Evolutionary conservation across 2,329 filamentous ascomycete species (phyloP).

Genomic region (Scolecobasidium constrictum): DNA sequence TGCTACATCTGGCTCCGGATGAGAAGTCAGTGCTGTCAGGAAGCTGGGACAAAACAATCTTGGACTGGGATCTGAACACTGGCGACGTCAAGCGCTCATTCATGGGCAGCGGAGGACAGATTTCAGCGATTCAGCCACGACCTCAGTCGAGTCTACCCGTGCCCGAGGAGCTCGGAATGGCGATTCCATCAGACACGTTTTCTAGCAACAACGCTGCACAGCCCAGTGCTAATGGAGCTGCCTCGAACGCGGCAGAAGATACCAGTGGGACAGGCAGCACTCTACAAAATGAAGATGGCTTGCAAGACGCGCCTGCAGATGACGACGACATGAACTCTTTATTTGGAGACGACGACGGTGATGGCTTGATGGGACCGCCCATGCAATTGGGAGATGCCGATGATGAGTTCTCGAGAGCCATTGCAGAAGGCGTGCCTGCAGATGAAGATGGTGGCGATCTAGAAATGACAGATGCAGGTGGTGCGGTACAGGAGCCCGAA

Average conservation of each 20-base stretch:
- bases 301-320: slow-evolving; percentile 17
- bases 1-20: slow-evolving; percentile 69
- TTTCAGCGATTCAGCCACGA: slow-evolving; percentile 77
- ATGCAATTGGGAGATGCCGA: slow-evolving; percentile 67
- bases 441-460: slow-evolving; percentile 31
- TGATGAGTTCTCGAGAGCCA: slow-evolving; percentile 66
- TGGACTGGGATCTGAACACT: slow-evolving; percentile 91
- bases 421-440: slow-evolving; percentile 43
- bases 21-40: slow-evolving; percentile 83
- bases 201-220: slow-evolving; percentile 59
- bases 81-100: slow-evolving; percentile 68
- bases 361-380: slow-evolving; percentile 22
- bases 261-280: slow-evolving; percentile 19
- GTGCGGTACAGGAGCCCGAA: slow-evolving; percentile 15
- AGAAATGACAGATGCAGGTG: slow-evolving; percentile 32
- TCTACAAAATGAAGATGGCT: slow-evolving; percentile 22
- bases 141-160: slow-evolving; percentile 67
- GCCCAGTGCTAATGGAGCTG: slow-evolving; percentile 44
- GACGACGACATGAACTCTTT: slow-evolving; percentile 63
- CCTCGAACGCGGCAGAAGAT: slow-evolving; percentile 26
- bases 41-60: slow-evolving; percentile 90
- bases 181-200: slow-evolving; percentile 53
- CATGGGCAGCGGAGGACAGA: slow-evolving; percentile 67
- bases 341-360: slow-evolving; percentile 64
- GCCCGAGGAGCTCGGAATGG: slow-evolving; percentile 58